phyloP scores from a whole-genome alignment of 2,329 filamentous ascomycete species.

The Aschersonia sp. region DNA sequence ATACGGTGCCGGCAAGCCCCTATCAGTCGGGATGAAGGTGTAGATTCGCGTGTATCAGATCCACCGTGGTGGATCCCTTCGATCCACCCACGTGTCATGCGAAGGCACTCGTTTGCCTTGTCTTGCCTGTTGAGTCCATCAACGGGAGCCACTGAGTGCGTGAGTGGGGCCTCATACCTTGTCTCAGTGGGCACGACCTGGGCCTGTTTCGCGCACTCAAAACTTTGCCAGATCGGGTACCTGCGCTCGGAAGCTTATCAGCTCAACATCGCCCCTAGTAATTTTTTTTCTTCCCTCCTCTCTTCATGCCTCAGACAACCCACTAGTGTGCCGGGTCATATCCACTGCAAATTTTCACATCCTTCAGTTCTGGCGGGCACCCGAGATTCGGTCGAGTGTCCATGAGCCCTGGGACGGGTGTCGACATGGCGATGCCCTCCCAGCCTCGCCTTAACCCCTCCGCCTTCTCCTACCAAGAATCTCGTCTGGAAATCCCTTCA shows the following conservation, averaged over 20 bases:
- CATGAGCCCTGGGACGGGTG: too few species aligned
- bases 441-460: too few species aligned
- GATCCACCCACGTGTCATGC: conserved; percentile 10
- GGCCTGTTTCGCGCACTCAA: neutral
- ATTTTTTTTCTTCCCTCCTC: too few species aligned
- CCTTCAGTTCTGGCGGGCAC: too few species aligned
- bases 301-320: too few species aligned
- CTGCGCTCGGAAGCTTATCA: conserved; percentile 6
- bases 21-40: neutral
- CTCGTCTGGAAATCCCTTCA: too few species aligned
- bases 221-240: conserved; percentile 4
- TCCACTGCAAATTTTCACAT: too few species aligned
- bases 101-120: conserved; percentile 3
- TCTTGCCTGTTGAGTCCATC: conserved; percentile 2
- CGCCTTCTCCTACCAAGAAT: too few species aligned
- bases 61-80: conserved; percentile 2
- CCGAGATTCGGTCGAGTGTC: too few species aligned
- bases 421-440: too few species aligned
- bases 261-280: conserved; percentile 1
- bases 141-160: conserved; percentile 3
- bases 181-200: neutral
- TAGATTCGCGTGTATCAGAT: conserved; percentile 1
- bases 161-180: conserved; percentile 3
- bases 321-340: too few species aligned
- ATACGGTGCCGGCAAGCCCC: neutral